Evolutionary conservation across 2,329 filamentous ascomycete genomes (phyloP).

Genomic region (Reticulascus tulasneorum): DNA sequence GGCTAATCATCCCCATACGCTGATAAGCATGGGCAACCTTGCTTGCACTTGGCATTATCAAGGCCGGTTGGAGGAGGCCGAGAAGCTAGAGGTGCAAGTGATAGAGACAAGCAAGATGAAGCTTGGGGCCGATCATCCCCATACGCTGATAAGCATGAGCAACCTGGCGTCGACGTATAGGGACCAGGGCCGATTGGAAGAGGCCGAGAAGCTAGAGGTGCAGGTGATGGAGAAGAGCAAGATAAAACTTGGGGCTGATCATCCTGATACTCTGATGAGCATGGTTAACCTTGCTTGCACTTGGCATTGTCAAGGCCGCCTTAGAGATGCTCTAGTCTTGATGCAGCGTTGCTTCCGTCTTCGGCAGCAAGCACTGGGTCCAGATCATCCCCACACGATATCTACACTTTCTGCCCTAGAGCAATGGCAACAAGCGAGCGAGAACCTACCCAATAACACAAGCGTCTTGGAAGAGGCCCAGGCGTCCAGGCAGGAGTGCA

Average conservation of each 20-base stretch:
- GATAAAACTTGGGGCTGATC: conserved; percentile 8
- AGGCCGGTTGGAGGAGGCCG: background rate
- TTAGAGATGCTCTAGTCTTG: conserved; percentile 1
- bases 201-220: conserved; percentile 9
- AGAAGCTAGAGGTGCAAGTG: background rate
- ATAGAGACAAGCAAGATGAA: background rate
- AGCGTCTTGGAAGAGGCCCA: too few relatives aligned
- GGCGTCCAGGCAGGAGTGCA: too few relatives aligned
- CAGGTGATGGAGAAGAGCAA: conserved; percentile 7
- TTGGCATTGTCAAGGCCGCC: background rate
- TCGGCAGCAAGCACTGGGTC: background rate
- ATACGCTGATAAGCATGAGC: conserved; percentile 7
- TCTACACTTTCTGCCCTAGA: too few relatives aligned
- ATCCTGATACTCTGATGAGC: conserved; percentile 1
- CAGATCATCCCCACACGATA: background rate
- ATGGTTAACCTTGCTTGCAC: background rate
- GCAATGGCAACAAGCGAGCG: too few relatives aligned
- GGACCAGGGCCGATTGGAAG: conserved; percentile 9
- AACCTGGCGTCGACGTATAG: conserved; percentile 7
- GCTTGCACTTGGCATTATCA: background rate
- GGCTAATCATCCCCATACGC: conserved; percentile 1
- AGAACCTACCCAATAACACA: too few relatives aligned
- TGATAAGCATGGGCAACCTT: background rate
- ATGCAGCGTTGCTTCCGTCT: background rate
- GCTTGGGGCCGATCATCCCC: conserved; percentile 7